Conservation (phyloP, 495 filamentous ascomycete genomes). For the Podospora fimiseda region DNA sequence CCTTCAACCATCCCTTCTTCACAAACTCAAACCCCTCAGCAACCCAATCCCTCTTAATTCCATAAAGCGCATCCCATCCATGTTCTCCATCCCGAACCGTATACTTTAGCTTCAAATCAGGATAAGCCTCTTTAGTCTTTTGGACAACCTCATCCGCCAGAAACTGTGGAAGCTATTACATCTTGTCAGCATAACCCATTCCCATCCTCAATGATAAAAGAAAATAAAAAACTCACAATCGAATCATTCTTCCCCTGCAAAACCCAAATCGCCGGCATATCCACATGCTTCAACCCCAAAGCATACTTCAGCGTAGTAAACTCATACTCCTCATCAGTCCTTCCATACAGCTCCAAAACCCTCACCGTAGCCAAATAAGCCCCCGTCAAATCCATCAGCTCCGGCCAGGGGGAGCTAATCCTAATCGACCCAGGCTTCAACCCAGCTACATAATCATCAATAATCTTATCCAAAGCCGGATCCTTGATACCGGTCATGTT, state of each 20-base stretch:
- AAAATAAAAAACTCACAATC: slow-evolving; percentile 7
- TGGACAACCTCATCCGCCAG: slow-evolving; percentile 15
- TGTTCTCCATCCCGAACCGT: slow-evolving; percentile 11
- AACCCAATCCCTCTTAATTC: slow-evolving; percentile 8
- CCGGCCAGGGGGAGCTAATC: slow-evolving; percentile 4
- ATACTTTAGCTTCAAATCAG: slow-evolving; percentile 10
- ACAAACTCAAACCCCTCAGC: slow-evolving; percentile 19
- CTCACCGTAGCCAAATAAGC: slow-evolving; percentile 4
- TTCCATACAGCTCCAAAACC: slow-evolving; percentile 11
- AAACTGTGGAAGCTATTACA: slow-evolving; percentile 1
- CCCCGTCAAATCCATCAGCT: background rate
- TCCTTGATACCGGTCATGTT: background rate
- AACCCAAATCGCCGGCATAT: slow-evolving; percentile 14
- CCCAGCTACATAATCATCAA: slow-evolving; percentile 7
- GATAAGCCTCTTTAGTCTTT: slow-evolving; percentile 4
- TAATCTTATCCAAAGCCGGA: background rate
- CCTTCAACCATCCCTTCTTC: slow-evolving; percentile 12
- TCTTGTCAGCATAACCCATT: no score
- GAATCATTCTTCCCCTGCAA: slow-evolving; percentile 16
- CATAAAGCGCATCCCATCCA: slow-evolving; percentile 11
- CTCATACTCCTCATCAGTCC: background rate
- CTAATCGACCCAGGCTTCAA: slow-evolving; percentile 1
- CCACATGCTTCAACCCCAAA: slow-evolving; percentile 3
- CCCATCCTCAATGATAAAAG: background rate
- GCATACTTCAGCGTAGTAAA: slow-evolving; percentile 9